These are phyloP conservation scores for Albugo laibachii DNA, from an alignment of 352 stramenopile genomes.

Conservation along the genomic window DNA sequence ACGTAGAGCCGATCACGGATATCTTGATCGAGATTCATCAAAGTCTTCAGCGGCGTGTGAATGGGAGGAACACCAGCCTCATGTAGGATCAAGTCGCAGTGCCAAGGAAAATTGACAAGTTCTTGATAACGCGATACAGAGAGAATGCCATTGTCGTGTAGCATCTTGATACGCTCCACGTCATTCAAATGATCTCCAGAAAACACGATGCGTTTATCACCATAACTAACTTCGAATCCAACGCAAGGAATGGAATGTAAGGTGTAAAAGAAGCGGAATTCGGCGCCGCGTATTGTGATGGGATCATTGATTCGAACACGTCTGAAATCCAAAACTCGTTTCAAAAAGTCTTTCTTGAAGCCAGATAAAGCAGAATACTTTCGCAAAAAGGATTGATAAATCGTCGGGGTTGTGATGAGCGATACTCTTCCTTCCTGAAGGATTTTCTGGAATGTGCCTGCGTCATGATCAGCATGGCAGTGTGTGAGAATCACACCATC, in stretches of 20 bases:
- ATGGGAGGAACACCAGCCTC: conserved; percentile 89
- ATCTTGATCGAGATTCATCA: conserved; percentile 72
- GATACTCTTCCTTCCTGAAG: conserved; percentile 85
- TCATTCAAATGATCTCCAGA: conserved; percentile 92
- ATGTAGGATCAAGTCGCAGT: conserved; percentile 87
- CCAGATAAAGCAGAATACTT: conserved; percentile 91
- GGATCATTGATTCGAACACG: conserved; percentile 84
- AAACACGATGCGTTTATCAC: conserved; percentile 89
- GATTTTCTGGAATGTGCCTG: conserved; percentile 93
- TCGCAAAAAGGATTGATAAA: conserved; percentile 91
- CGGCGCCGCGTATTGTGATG: conserved; percentile 86
- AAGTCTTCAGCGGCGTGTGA: conserved; percentile 88
- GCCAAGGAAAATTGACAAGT: conserved; percentile 86
- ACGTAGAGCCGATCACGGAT: conserved; percentile 88
- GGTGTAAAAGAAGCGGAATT: conserved; percentile 93
- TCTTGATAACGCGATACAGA: conserved; percentile 70
- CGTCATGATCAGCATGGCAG: conserved; percentile 92
- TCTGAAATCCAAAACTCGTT: conserved; percentile 82
- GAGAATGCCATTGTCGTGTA: conserved; percentile 73
- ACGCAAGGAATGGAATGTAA: conserved; percentile 92
- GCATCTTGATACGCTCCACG: conserved; percentile 69
- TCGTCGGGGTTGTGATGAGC: conserved; percentile 91
- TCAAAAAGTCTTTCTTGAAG: conserved; percentile 80
- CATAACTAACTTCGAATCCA: conserved; percentile 86
- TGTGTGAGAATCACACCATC: conserved; percentile 93